phyloP scores from a whole-genome alignment of 2,329 filamentous ascomycete genomes.

The Trichoderma sp. region DNA sequence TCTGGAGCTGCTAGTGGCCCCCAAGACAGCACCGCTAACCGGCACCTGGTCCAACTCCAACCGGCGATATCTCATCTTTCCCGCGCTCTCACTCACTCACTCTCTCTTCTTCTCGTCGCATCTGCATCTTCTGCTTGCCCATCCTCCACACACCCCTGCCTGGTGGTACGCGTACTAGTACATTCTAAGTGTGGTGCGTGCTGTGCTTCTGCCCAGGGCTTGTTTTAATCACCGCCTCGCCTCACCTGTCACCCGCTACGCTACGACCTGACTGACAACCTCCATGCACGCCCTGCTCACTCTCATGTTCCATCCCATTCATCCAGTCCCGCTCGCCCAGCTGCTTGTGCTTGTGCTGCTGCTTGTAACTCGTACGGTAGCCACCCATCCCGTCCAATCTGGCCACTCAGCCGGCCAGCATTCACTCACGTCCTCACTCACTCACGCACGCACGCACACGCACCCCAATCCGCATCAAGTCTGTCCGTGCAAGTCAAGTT shows the following conservation, averaged over 20 bases:
- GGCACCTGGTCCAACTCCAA: neutral
- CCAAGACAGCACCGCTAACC: neutral
- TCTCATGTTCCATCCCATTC: neutral
- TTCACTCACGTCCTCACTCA: neutral
- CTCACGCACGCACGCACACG: neutral
- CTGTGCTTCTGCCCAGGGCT: constrained; percentile 11
- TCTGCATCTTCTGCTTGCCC: neutral
- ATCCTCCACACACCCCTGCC: neutral
- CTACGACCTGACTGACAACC: constrained; percentile 14
- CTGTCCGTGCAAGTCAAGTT: neutral
- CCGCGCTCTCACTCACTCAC: neutral
- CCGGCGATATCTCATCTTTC: neutral
- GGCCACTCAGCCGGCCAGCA: neutral
- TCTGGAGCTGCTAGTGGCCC: neutral
- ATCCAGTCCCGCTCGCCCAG: neutral
- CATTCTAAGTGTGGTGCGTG: constrained; percentile 4
- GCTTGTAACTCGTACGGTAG: neutral
- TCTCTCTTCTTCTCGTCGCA: neutral
- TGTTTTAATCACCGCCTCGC: constrained; percentile 20
- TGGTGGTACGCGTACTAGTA: constrained; percentile 4
- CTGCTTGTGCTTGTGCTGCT: neutral
- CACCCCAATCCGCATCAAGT: neutral
- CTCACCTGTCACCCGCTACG: constrained; percentile 19
- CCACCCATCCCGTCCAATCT: neutral
- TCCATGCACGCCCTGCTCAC: constrained; percentile 14